Evolutionary conservation across 345 rosid species (phyloP).

Genomic region (Cardamine chenopodiifolia): DNA sequence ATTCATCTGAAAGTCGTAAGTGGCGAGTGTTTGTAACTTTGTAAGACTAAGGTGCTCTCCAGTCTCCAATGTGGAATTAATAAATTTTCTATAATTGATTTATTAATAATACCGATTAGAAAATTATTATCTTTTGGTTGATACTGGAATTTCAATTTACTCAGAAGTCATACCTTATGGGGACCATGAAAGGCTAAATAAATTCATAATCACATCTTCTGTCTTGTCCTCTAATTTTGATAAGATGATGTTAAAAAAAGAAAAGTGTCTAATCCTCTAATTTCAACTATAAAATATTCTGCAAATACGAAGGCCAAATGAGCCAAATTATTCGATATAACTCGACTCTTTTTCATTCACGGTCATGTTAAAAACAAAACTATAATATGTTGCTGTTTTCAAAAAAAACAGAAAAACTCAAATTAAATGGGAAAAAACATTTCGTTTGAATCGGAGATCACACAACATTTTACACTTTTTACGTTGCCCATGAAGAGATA

Average conservation of each 20-base stretch:
- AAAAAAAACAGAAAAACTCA: background rate
- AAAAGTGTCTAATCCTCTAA: background rate
- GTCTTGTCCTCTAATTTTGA: background rate
- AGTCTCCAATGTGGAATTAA: background rate
- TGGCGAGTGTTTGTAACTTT: background rate
- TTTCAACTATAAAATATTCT: background rate
- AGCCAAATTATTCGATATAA: too few relatives aligned
- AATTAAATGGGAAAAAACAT: background rate
- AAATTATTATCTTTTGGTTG: background rate
- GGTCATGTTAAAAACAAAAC: background rate
- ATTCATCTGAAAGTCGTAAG: background rate
- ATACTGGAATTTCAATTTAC: background rate
- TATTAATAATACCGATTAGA: background rate
- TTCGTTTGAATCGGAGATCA: slow-evolving; percentile 9
- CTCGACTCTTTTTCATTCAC: background rate
- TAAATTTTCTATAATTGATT: background rate
- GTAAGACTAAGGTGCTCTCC: background rate
- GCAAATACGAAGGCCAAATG: background rate
- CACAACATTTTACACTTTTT: background rate
- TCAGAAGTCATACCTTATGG: background rate
- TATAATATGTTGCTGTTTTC: background rate
- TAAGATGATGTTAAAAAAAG: too few relatives aligned
- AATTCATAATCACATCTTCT: background rate
- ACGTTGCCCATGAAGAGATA: slow-evolving; percentile 1
- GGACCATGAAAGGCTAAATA: background rate